Evolutionary conservation across 495 filamentous ascomycete species (phyloP), one percentile per base, ranked within the genome.

Genomic region (Elasticomyces elasticus): DNA sequence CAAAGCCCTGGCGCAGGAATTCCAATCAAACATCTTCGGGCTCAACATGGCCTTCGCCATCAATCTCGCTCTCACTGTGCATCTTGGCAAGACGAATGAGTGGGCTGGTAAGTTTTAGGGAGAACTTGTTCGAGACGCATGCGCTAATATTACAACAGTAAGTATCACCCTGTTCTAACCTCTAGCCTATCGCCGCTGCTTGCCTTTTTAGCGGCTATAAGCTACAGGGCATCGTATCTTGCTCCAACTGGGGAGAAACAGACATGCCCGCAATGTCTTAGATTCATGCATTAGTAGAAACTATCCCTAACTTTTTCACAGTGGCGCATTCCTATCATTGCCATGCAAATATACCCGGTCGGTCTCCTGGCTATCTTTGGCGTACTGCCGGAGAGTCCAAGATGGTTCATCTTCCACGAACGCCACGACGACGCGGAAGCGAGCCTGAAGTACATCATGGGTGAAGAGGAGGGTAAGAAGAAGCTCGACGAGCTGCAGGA

Each of bases 271-370:
- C n/a, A n/a, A n/a, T n/a, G n/a, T n/a, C n/a, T n/a, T n/a, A n/a
- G n/a, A n/a, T n/a, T n/a, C n/a, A n/a, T n/a, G n/a, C n/a, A n/a
- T n/a, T n/a, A n/a, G n/a, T n/a, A n/a, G n/a, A n/a, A n/a, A n/a
- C n/a, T n/a, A n/a, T n/a, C n/a, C n/a, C n/a, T n/a, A n/a, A n/a
- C n/a, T n/a, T n/a, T n/a, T n/a, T n/a, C n/a, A n/a, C n/a, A n/a
- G n/a, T 84, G 81, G 73, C 68, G 80, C 25, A 74, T 78, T 30
- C 80, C 80, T 13, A 81, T 81, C 27, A 74, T 81, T n/a, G 66
- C 73, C 33, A 80, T 80, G 78, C 76, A 78, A 54, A 54, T 71
- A 0, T 80, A 79, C 58, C 78, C 78, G 0, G 35, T 78, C 1
- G 35, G 73, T 9, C 67, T 80, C 1, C 55, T 78, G 40, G 62